Conservation (phyloP, 176 grass and related monocot species). For the Hsuehochloa calcarea region DNA sequence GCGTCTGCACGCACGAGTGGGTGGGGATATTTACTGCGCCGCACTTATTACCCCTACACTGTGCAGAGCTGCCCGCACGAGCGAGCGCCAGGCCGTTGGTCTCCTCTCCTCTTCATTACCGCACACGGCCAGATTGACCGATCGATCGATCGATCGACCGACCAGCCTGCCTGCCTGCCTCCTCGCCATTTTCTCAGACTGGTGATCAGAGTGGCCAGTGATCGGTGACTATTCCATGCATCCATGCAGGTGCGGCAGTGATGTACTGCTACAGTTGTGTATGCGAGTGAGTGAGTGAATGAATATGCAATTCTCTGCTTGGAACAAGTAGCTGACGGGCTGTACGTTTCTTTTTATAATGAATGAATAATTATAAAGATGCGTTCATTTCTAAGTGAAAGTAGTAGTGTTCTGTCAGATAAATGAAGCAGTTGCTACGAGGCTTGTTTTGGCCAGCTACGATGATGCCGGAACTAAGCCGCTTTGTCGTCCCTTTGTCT, state of each 20-base stretch:
- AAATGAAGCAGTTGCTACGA: too few species aligned
- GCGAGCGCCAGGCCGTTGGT: neutral
- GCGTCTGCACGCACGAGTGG: neutral
- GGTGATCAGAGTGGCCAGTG: too few species aligned
- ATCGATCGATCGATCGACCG: neutral
- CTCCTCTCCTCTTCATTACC: neutral
- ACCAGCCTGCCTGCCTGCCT: neutral
- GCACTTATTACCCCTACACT: neutral
- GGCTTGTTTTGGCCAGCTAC: too few species aligned
- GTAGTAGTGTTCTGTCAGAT: too few species aligned
- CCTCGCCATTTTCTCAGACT: neutral
- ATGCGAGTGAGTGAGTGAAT: neutral
- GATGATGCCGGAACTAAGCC: too few species aligned
- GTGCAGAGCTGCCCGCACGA: neutral
- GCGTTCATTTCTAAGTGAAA: too few species aligned
- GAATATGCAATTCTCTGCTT: neutral
- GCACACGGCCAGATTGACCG: neutral
- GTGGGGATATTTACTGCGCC: neutral
- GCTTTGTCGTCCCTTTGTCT: too few species aligned
- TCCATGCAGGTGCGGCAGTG: neutral
- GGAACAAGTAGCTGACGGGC: neutral
- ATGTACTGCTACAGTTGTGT: neutral
- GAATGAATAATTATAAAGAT: too few species aligned
- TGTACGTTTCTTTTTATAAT: too few species aligned
- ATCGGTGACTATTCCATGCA: too few species aligned